Base-by-base conservation (phyloP, 345 rosid species). In the Salix koriyanagi region DNA sequence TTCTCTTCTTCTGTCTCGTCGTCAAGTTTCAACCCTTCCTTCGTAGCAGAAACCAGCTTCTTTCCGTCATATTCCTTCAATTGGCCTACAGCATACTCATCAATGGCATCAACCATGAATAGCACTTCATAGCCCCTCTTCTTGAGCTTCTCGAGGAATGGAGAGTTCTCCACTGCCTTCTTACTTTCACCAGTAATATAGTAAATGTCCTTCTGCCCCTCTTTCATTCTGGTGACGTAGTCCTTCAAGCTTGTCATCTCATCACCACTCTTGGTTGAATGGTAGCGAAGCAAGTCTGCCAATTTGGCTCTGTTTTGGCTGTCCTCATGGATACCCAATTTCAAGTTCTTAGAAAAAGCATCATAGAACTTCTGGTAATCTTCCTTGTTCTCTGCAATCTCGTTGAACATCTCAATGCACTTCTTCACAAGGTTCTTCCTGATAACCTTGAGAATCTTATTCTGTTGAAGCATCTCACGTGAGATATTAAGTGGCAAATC, bases 401-500 rank as follows among this genome's bases (percentile, higher is more conserved):
- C 98, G 14, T 80, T 90, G 87, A 94, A 94, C 97, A 94, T 91
- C 86, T 94, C 97, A 52, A 92, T 86, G 72, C 97, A 94, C 54
- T 94, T 94, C 88, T 94, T 94, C 76, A 94, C 97, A 2, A 92
- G 87, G 77, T 94, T 94, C 88, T 94, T 94, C 85, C 98, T 85
- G 62, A 94, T 94, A 39, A 94, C 97, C 85, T 94, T 94, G 8
- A 94, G 88, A n/a, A 94, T 94, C 89, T 94, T 94, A 88, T 94
- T 94, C 83, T 94, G 97, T 32, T 94, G 98, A 11, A 94, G 88
- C 79, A 75, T 92, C 85, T 92, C 98, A 44, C 98, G 91, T 39
- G 98, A 94, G 77, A 94, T 94, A 90, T 92, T 94, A 44, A 94
- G 97, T 0, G 98, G 98, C 78, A 94, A 66, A 73, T 94, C 98